Evolutionary conservation across 1,139 yeast species (phyloP).

Genomic region (Keqinozyma sinolaborantium): DNA sequence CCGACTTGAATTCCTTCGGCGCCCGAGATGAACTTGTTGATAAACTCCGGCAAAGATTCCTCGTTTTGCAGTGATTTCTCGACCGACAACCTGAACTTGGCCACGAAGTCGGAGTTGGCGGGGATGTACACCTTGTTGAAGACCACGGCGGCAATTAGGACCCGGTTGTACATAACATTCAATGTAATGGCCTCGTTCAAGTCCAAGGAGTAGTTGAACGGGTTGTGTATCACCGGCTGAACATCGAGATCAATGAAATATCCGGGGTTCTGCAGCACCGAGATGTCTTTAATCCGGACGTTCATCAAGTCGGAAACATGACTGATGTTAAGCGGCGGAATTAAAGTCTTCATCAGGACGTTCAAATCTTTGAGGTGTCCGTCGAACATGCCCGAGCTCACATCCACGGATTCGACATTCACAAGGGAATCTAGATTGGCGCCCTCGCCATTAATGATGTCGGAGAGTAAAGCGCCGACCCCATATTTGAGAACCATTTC

Average conservation of each 20-base stretch:
- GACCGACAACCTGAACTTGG: background rate
- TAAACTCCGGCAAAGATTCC: background rate
- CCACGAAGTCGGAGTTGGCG: background rate
- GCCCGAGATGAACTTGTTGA: slow-evolving; percentile 4
- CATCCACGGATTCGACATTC: background rate
- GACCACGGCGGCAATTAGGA: background rate
- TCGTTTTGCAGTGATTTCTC: background rate
- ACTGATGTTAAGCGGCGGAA: background rate
- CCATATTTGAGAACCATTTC: background rate
- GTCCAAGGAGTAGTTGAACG: background rate
- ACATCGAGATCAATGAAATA: background rate
- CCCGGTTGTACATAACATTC: background rate
- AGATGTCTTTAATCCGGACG: background rate
- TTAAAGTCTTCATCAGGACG: background rate
- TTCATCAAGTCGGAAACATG: background rate
- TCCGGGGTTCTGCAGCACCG: background rate
- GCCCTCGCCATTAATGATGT: background rate
- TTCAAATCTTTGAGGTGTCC: background rate
- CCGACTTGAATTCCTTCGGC: background rate
- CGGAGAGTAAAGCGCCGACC: background rate
- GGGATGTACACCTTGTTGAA: background rate
- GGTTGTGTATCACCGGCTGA: background rate
- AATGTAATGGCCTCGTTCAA: background rate
- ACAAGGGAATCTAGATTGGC: background rate
- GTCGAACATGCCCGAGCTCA: background rate